These are phyloP conservation scores for Penicillium parvum DNA, from an alignment of 495 filamentous ascomycete genomes.

Conservation along the genomic window DNA sequence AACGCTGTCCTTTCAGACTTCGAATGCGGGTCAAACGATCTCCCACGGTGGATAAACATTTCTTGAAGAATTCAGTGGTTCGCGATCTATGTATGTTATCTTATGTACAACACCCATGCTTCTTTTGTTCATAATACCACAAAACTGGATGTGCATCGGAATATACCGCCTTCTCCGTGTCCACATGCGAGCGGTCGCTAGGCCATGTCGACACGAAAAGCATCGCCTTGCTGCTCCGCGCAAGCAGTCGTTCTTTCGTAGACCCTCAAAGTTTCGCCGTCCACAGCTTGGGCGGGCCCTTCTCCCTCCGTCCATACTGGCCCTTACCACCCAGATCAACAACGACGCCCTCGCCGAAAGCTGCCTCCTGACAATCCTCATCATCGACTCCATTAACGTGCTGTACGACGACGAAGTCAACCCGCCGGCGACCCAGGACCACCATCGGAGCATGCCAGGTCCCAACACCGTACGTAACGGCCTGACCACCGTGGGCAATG, in stretches of 20 bases:
- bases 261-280: conserved; percentile 21
- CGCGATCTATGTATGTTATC: background rate
- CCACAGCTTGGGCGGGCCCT: conserved; percentile 28
- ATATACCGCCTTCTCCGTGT: too few species aligned
- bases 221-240: too few species aligned
- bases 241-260: too few species aligned
- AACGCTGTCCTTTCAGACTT: background rate
- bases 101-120: conserved; percentile 7
- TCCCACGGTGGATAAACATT: background rate
- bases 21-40: background rate
- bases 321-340: conserved; percentile 29
- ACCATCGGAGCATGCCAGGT: conserved; percentile 99
- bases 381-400: conserved; percentile 75
- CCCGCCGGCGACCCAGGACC: conserved; percentile 62
- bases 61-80: background rate
- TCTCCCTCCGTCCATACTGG: conserved; percentile 29
- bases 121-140: background rate
- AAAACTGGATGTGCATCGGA: background rate
- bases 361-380: conserved; percentile 90
- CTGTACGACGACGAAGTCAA: conserved; percentile 87
- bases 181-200: too few species aligned
- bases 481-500: conserved; percentile 71
- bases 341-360: conserved; percentile 40
- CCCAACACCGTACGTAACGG: conserved; percentile 84
- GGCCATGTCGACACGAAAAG: too few species aligned